Base-by-base conservation (phyloP, 2,329 filamentous ascomycete species). In the Calonectria pseudoreteaudii region DNA sequence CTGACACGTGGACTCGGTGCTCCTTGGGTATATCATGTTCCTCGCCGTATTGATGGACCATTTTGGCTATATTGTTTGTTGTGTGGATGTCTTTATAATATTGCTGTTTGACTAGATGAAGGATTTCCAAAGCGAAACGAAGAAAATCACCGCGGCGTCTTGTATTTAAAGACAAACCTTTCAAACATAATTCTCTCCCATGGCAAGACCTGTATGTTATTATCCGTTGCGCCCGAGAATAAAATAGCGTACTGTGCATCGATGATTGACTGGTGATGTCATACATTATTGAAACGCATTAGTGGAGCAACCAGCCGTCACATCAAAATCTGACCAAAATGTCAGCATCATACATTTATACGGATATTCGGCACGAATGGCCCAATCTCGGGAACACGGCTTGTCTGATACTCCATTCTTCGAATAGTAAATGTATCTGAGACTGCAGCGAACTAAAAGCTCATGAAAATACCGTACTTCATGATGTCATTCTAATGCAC, bases 31-130 rank as follows among this genome's bases (percentile, higher is more conserved):
- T 90, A 11, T 89, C 77, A 76, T 89, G 86, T 52, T 88, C 84
- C 74, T 91, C 85, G 74, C 85, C 86, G 81, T 89, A 86, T 74
- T 90, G 88, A 72, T 84, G 81, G 68, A 89, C 88, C 88, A 90
- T 89, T 23, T 74, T 86, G 78, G 44, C 47, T 70, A 23, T 36
- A 11, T 38, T 2, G 52, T 36, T 47, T 47, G n/a, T 9, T 47
- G 44, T 47, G 20, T 47, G 44, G 1, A 8, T 23, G 44, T n/a
- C 4, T 9, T 47, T 47, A 16, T 47, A n/a, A 11, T n/a, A 9
- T 47, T n/a, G 41, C 8, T 5, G 20, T 11, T 47, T 9, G 6
- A 18, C 11, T 5, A 47, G 41, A 44, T 47, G 18, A 23, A 47
- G 18, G 9, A 20, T 23, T 23, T 13, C 4, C 16, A 2, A n/a